Base-by-base conservation (phyloP, 805 yeast species). In the Candida vaughaniae region DNA sequence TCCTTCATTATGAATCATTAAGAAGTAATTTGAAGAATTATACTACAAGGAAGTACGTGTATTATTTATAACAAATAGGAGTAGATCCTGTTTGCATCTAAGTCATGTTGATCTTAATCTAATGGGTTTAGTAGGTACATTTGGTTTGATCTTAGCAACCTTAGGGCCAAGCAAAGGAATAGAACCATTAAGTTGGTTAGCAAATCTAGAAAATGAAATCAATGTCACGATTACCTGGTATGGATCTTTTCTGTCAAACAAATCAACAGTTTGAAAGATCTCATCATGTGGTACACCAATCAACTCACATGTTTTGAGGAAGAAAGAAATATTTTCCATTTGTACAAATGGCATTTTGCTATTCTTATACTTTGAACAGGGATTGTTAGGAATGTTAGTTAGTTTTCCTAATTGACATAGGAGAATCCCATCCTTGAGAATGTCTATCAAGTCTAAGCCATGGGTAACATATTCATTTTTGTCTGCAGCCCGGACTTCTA, bases 301-400 rank as follows among this genome's bases (percentile, higher is more conserved):
- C 4, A 54, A 36, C 45, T 80, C 75, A 33, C 88, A 79, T 37
- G 81, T 77, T 5, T 69, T 61, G 25, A 87, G 62, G 51, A 87
- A 87, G 45, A 77, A 76, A 33, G 87, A 78, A 22, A 87, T 85
- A 51, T 86, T 86, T 52, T 87, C 95, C 96, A 87, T 87, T 60
- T 81, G 77, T 12, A 63, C 57, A 38, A 86, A 87, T 2, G 95
- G 91, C 82, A 85, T 79, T 35, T 69, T 66, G 8, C 87, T 77
- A 33, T 68, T 69, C 53, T 82, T 85, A 55, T 58, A 80, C 43
- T 70, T 75, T 3, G 67, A 54, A 2, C 63, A 49, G 2, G 68
- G 67, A 20, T 60, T 55, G 27, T 47, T 47, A 2, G 60, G 55
- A 2, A 57, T 42, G 25, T 38, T 23, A 8, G 64, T 36, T 11